phyloP scores from a whole-genome alignment of 768 basidiomycete genomes.

The Hygrocybe coccinea region DNA sequence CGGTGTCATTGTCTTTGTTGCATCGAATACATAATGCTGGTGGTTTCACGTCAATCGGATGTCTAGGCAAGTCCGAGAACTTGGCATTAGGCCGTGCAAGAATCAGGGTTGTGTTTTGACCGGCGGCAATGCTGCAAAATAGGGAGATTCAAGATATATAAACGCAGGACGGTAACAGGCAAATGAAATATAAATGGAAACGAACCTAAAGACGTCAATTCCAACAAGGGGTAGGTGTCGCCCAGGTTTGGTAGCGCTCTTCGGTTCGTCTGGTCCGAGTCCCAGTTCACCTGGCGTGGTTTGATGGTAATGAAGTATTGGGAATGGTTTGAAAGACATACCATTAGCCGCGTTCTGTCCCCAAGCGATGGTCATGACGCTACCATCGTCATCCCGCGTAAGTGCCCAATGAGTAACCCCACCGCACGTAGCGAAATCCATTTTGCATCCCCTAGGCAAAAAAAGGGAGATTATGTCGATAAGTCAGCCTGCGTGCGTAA shows the following conservation, averaged over 20 bases:
- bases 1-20: conserved; percentile 62
- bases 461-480: conserved; percentile 1
- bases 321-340: conserved; percentile 20
- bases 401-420: conserved; percentile 87
- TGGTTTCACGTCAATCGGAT: conserved; percentile 68
- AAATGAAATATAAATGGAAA: conserved; percentile 4
- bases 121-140: conserved; percentile 64
- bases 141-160: background rate
- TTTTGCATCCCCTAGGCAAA: conserved; percentile 67
- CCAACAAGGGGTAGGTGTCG: conserved; percentile 65
- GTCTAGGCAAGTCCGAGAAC: conserved; percentile 72
- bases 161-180: too few species aligned
- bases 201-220: conserved; percentile 74
- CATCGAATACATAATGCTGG: conserved; percentile 72
- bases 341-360: conserved; percentile 86
- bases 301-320: background rate
- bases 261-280: conserved; percentile 71
- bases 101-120: conserved; percentile 83
- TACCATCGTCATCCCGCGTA: conserved; percentile 66
- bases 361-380: conserved; percentile 81
- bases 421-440: conserved; percentile 62
- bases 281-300: conserved; percentile 64
- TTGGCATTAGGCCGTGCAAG: conserved; percentile 72
- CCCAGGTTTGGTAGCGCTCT: conserved; percentile 82
- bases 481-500: background rate